Base-by-base conservation (phyloP, 768 basidiomycete species). In the Amanita phalloides region DNA sequence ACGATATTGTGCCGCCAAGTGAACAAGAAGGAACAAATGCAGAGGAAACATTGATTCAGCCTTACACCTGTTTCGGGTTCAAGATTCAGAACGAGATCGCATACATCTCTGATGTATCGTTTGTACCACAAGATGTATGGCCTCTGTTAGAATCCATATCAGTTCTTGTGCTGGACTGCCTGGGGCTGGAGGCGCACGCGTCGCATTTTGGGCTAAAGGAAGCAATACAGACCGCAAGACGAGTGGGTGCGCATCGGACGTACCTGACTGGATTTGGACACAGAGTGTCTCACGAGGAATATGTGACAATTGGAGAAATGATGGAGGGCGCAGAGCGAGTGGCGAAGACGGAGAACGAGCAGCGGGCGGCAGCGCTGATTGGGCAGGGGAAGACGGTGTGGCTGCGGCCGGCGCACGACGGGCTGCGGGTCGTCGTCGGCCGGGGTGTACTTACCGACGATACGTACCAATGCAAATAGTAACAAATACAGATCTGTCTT, bases 31-130 rank as follows among this genome's bases (percentile, higher is more conserved):
- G 49, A 20, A 38, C 45, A 10, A 41, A 47, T 42, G 51, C 28
- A 25, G n/a, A 44, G 33, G 25, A 55, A 47, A 53, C 30, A 10
- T 43, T 57, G 25, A 70, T 80, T 14, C 66, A 68, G n/a, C 84
- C 84, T 2, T 86, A 81, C 61, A 60, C 78, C 46, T 83, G 78
- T 60, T 75, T 83, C 58, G 86, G 83, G 26, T 89, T 89, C 69
- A 73, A 78, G 60, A 71, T 88, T 43, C 76, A 83, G 58, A 69
- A 83, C 33, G 66, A 75, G 28, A 66, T 94, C 43, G 70, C 81
- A 11, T 94, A 94, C 68, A 73, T 95, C 54, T 84, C 86, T 25
- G 93, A 96, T 63, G 86, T 84, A 38, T 89, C 86, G 7, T 67
- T 77, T 57, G 86, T 95, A 50, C 90, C 92, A 1, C 78, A 85